Percentiles rank a stretch among this genome's conserved stretches.
Evolutionary conservation across 192 early-diverging fungal species (phyloP).

Genomic region (Entomortierella lignicola): DNA sequence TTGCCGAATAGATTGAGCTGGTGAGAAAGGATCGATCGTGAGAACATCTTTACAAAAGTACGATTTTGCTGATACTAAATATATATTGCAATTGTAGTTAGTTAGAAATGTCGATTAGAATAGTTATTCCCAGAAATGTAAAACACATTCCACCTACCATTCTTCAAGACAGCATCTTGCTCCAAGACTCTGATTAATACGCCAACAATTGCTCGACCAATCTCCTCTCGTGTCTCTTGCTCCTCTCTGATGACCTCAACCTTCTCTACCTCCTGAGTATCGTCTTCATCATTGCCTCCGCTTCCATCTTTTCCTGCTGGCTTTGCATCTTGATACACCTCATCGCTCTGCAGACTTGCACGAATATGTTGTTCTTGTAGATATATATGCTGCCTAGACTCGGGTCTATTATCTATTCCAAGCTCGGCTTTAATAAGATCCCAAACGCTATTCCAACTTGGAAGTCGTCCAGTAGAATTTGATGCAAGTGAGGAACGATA

Average conservation of each 20-base stretch:
- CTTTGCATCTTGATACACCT: neutral
- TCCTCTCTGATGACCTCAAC: constrained; percentile 6
- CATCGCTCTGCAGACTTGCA: constrained; percentile 11
- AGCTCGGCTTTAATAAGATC: constrained; percentile 36
- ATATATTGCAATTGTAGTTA: neutral
- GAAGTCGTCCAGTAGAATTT: constrained; percentile 15
- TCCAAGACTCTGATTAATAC: constrained; percentile 32
- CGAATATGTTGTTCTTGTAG: constrained; percentile 37
- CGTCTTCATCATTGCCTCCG: neutral
- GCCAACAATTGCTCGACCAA: constrained; percentile 37
- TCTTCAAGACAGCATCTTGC: constrained; percentile 28
- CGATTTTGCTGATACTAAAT: constrained; percentile 15
- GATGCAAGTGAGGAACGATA: neutral
- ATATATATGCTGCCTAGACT: constrained; percentile 34
- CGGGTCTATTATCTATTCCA: constrained; percentile 32
- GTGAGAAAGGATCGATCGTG: neutral
- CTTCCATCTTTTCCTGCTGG: neutral
- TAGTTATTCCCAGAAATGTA: neutral
- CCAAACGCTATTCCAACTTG: constrained; percentile 45
- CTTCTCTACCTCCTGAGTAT: neutral
- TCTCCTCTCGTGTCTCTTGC: constrained; percentile 31
- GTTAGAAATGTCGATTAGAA: neutral
- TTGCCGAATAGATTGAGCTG: neutral
- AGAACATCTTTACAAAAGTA: constrained; percentile 39
- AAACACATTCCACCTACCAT: constrained; percentile 13